Base-by-base conservation (phyloP, 306 rosid genomes). In the Glycine tomentella region DNA sequence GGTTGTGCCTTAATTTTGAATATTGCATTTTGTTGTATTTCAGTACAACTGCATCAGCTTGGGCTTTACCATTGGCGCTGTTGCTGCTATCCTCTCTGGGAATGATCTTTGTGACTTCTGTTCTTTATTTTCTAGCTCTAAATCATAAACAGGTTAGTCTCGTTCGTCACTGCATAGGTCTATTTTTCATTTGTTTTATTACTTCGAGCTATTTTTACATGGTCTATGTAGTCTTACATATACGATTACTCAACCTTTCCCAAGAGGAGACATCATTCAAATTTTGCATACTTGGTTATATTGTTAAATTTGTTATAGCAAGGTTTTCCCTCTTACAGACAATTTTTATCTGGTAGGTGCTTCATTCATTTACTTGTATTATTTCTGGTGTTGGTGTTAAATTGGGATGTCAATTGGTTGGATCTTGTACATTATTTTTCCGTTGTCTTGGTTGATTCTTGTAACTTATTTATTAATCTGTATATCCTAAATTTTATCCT, bases 21-120 rank as follows among this genome's bases (percentile, higher is more conserved):
- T 13, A 14, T 63, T 63, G 46, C 16, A 34, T 63, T 63, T 34
- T 63, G 9, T 63, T 34, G 4, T 34, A 33, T 33, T 62, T 34
- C 69, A 63, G 69, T 63, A 5, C 48, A 63, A 63, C 20, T 63
- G 69, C 69, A 63, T 63, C 69, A 63, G 69, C 69, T 63, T 63
- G 20, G 69, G 69, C 11, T 63, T 63, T 63, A 34, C 69, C 3
- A 1, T 63, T 63, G 69, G 69, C 13, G 69, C 69, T 63, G 20
- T 63, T 34, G 69, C 69, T 34, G 17, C 46, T 13, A 63, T 63
- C 48, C 20, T 63, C 46, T 63, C 69, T 34, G 69, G 69, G 46
- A 63, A 63, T 11, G 69, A 63, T 63, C 2, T 34, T 20, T 5
- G 20, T 13, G 48, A 46, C 46, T 63, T 63, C 69, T 34, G 45